Base-by-base conservation (phyloP, 1,284 basidiomycete genomes). In the Lentinus polychrous region DNA sequence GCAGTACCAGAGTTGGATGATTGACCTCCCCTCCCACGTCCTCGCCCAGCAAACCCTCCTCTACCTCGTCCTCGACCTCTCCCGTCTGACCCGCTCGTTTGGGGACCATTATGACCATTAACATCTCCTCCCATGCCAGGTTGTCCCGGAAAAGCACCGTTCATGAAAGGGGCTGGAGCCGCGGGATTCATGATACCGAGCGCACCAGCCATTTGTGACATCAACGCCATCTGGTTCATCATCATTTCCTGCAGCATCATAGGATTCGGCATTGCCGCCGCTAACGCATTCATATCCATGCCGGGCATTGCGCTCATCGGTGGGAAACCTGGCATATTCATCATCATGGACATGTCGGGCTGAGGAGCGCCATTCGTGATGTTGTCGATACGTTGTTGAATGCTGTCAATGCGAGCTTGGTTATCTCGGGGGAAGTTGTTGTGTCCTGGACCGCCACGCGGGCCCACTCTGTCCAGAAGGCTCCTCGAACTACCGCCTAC, bases 171-270 rank as follows among this genome's bases (percentile, higher is more conserved):
- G 10, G 27, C 10, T 27, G 71, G 72, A 17, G 73, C 66, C 15
- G 33, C 43, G 42, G 78, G 75, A 58, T 76, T 79, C 56, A 86
- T 71, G 63, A 89, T 81, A 17, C 83, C 86, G 74, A 87, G 81
- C 14, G 76, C 78, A 22, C 79, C 74, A 20, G 83, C 82, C 76
- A 89, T 83, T 64, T 89, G 87, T 32, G 83, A 79, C 86, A 90
- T 89, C 56, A 90, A 72, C 38, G 86, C 83, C 85, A 90, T 88
- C 62, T 89, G 85, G 64, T 76, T 86, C 79, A 87, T 83, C 79
- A 90, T 83, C 74, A 90, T 83, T 66, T 90, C 87, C 65, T 90
- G 86, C 50, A 89, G 61, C 69, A 86, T 69, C 55, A 89, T 57
- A 38, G 84, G 83, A 57, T 84, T 87, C 42, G 75, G 66, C 74